Conservation (phyloP, 805 yeast genomes). For the Saccharomycopsis capsularis region DNA sequence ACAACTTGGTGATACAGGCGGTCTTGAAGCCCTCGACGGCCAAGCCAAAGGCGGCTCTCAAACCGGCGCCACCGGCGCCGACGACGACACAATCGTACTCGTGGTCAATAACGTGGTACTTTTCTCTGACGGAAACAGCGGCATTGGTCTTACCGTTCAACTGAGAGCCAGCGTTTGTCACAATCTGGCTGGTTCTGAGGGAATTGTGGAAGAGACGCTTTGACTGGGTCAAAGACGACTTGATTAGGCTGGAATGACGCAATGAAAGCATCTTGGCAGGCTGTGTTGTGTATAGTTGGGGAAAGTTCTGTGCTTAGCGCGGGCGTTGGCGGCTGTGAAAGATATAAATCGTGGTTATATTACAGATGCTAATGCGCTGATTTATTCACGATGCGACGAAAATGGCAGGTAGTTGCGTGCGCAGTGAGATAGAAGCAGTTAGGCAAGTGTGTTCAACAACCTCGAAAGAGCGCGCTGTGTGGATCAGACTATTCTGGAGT, state of each 20-base stretch:
- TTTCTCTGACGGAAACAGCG: conserved; percentile 48
- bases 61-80: conserved; percentile 99
- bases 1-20: conserved; percentile 93
- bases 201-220: conserved; percentile 12
- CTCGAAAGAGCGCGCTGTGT: too few relatives aligned
- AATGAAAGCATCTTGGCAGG: conserved; percentile 7
- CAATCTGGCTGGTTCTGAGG: conserved; percentile 26
- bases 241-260: conserved; percentile 3
- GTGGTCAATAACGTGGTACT: conserved; percentile 91
- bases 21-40: conserved; percentile 97
- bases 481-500: not conserved
- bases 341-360: not conserved
- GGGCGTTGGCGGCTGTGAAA: not conserved
- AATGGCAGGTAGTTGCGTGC: not conserved
- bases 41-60: conserved; percentile 96
- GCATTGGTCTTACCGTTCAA: conserved; percentile 43
- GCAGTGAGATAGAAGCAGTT: not conserved
- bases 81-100: conserved; percentile 97
- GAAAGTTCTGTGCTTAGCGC: not conserved
- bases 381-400: not conserved
- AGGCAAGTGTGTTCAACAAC: not conserved
- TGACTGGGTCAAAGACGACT: conserved; percentile 1
- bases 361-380: not conserved
- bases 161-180: conserved; percentile 26
- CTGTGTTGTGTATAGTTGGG: too few relatives aligned